Conservation (phyloP, 2,329 filamentous ascomycete species). For the Ophiostoma sp. region DNA sequence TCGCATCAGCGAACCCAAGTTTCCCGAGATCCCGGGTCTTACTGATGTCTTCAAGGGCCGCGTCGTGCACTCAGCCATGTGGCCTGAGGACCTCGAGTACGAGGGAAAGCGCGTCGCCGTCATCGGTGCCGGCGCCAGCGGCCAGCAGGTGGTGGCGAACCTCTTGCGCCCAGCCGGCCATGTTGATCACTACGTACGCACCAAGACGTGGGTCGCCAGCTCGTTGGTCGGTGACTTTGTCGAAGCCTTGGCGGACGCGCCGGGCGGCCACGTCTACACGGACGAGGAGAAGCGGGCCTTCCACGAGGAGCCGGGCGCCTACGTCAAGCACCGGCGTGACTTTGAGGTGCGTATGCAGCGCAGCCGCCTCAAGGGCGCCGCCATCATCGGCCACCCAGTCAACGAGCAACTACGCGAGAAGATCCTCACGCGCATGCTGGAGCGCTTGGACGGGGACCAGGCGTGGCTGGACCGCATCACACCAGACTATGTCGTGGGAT, state of each 20-base stretch:
- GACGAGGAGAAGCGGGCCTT: background rate
- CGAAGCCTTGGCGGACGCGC: background rate
- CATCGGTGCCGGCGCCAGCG: background rate
- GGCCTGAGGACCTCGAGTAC: background rate
- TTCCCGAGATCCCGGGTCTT: background rate
- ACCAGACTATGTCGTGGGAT: background rate
- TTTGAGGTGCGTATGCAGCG: too few species aligned
- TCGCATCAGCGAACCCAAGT: background rate
- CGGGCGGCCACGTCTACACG: background rate
- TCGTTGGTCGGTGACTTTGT: background rate
- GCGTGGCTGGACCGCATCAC: background rate
- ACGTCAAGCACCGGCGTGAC: background rate
- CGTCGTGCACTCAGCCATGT: background rate
- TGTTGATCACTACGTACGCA: background rate
- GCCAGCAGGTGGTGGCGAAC: background rate
- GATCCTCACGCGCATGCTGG: background rate
- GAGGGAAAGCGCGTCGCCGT: background rate
- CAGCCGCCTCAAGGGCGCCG: background rate
- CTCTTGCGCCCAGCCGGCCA: background rate
- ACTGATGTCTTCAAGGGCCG: background rate
- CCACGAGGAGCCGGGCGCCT: background rate
- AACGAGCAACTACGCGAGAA: background rate
- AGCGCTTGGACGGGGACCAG: background rate
- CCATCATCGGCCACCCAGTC: background rate
- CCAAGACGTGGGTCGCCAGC: background rate